Evolutionary conservation across 805 yeast species (phyloP).

Genomic region (Brettanomyces nanus): DNA sequence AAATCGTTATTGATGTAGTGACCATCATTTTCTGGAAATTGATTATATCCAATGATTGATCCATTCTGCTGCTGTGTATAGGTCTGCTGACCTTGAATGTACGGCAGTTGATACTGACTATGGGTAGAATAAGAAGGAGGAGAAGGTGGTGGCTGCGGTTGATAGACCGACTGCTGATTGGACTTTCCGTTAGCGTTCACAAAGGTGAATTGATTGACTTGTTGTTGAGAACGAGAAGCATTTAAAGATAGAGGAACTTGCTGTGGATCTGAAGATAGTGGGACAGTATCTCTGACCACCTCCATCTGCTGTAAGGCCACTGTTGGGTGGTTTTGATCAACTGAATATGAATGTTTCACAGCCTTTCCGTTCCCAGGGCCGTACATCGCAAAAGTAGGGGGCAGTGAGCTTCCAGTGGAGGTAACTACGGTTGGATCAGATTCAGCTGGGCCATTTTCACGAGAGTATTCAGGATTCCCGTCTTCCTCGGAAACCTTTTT

Average conservation of each 20-base stretch:
- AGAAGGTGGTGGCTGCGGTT: constrained; percentile 1
- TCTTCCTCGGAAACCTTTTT: not conserved
- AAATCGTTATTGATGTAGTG: not conserved
- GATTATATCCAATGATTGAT: too few relatives aligned
- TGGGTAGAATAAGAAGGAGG: not conserved
- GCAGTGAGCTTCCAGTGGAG: constrained; percentile 1
- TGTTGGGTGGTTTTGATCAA: not conserved
- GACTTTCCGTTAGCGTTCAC: too few relatives aligned
- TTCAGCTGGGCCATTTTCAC: too few relatives aligned
- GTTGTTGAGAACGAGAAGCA: too few relatives aligned
- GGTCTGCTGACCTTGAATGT: not conserved
- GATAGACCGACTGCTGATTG: too few relatives aligned
- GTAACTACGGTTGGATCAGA: too few relatives aligned
- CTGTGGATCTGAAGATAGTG: constrained; percentile 1
- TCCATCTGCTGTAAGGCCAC: not conserved
- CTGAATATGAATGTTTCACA: not conserved
- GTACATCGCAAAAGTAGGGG: constrained; percentile 13
- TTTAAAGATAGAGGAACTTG: too few relatives aligned
- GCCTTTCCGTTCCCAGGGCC: not conserved
- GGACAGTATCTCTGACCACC: not conserved
- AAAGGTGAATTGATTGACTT: too few relatives aligned
- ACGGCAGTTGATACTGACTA: not conserved
- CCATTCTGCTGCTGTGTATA: not conserved
- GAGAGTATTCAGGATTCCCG: not conserved
- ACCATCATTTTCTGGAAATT: too few relatives aligned